These are phyloP conservation scores for Xylaria polymorpha DNA, from an alignment of 2,329 filamentous ascomycete species.

Conservation along the genomic window DNA sequence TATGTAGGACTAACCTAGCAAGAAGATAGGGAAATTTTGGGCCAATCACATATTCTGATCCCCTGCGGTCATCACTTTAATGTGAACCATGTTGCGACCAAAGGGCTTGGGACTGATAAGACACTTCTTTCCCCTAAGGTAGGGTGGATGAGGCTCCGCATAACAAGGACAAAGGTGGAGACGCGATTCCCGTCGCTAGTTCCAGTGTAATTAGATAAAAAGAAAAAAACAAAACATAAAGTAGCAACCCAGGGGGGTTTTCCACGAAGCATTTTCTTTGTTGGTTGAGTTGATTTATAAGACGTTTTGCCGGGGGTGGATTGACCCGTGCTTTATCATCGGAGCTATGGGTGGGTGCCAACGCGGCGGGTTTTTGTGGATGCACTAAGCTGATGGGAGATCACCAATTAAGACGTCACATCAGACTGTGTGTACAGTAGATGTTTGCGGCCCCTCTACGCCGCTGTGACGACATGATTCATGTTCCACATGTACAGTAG, in stretches of 20 bases:
- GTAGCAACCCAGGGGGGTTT: too few species aligned
- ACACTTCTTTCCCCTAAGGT: neutral
- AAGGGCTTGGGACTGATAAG: neutral
- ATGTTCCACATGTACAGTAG: conserved; percentile 11
- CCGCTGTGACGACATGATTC: conserved; percentile 23
- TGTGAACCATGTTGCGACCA: neutral
- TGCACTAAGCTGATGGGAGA: conserved; percentile 2
- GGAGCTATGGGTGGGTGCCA: neutral
- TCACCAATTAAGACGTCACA: conserved; percentile 11
- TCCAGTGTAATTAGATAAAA: neutral
- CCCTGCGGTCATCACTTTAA: neutral
- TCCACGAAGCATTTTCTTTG: conserved; percentile 1
- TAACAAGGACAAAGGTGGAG: conserved; percentile 4
- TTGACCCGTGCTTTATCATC: conserved; percentile 16
- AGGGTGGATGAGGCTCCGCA: neutral
- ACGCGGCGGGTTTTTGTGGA: neutral
- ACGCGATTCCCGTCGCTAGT: neutral
- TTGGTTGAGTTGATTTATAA: conserved; percentile 24
- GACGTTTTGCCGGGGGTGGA: neutral
- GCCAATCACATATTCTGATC: neutral
- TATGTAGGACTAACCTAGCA: neutral
- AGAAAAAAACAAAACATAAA: neutral
- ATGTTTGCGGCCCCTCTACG: neutral
- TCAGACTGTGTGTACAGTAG: neutral
- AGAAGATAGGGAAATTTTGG: neutral